A percentile compares a stretch with the other conserved stretches of the same genome.
phyloP scores from a whole-genome alignment of 139 green algal species.

The Edaphochlamys debaryana region DNA sequence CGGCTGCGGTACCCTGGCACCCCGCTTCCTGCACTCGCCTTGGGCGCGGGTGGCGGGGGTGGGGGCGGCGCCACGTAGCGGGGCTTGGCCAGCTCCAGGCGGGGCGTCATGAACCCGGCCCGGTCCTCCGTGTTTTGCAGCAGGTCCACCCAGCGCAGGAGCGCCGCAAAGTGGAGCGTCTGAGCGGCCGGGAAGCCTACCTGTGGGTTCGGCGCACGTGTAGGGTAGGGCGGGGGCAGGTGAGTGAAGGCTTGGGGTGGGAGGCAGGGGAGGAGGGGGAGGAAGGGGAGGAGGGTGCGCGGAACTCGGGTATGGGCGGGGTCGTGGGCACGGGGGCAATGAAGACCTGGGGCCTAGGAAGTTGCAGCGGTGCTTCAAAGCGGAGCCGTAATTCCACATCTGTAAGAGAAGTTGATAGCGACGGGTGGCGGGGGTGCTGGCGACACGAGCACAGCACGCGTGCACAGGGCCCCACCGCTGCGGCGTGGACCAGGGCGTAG shows the following conservation, averaged over 20 bases:
- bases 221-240: background rate
- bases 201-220: conserved; percentile 32
- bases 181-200: conserved; percentile 76
- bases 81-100: conserved; percentile 43
- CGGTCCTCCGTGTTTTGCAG: conserved; percentile 16
- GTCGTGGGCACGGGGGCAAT: too few species aligned
- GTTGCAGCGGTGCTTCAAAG: too few species aligned
- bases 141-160: conserved; percentile 77
- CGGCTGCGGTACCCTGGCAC: too few species aligned
- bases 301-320: too few species aligned
- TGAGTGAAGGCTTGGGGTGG: too few species aligned
- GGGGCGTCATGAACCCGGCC: background rate
- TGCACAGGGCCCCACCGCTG: conserved; percentile 45
- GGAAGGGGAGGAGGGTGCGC: too few species aligned
- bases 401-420: too few species aligned
- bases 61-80: conserved; percentile 50
- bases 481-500: conserved; percentile 56
- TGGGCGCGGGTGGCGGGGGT: conserved; percentile 33
- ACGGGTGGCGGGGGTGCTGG: background rate
- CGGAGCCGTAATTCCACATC: too few species aligned
- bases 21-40: too few species aligned
- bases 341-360: too few species aligned
- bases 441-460: too few species aligned
- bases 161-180: conserved; percentile 68
- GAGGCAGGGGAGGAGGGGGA: too few species aligned